Evolutionary conservation across 768 basidiomycete genomes (phyloP), one percentile per base, ranked within the genome.

Genomic region (Pholiota microspora): DNA sequence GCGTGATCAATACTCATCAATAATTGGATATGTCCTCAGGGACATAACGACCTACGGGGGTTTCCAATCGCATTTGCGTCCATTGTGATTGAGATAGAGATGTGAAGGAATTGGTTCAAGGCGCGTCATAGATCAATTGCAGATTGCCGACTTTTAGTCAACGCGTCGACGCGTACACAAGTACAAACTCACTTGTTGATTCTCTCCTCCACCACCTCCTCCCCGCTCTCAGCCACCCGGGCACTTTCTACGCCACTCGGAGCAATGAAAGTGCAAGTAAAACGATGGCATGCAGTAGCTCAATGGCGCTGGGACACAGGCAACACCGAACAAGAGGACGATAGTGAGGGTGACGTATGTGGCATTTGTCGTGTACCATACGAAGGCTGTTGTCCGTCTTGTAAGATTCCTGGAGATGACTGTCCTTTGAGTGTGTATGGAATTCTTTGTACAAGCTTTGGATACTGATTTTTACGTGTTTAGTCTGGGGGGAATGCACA

Each of bases 401-500:
- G 97, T 74, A 98, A 96, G 71, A 83, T 95, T 64, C 97, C 97
- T 0, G 97, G 97, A 13, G 97, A 98, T 60, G 70, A 71, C 45
- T 67, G 94, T 59, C 62, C 67, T 1, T 62, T 66, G 23, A 66
- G 65, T 68, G 34, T 25, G 58, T 63, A 9, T 1, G 12, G 15
- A 16, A 21, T 7, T 42, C 16, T 16, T 16, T 16, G 12, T 3
- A n/a, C 16, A 18, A n/a, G 3, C 18, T 18, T 2, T 6, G 6
- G 21, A 13, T 28, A 25, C 38, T 51, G n/a, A 28, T 27, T 35
- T 48, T 27, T 23, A 7, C 25, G 2, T n/a, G 2, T n/a, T 53
- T 59, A 98, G 96, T 98, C 51, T 98, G 94, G 92, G 97, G 97
- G 29, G 88, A 97, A 72, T 99, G 96, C 66, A 92, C 86, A 5